These are phyloP conservation scores for Fraxinus xanthoxyloides DNA, from an alignment of 305 asterid genomes.

Conservation along the genomic window DNA sequence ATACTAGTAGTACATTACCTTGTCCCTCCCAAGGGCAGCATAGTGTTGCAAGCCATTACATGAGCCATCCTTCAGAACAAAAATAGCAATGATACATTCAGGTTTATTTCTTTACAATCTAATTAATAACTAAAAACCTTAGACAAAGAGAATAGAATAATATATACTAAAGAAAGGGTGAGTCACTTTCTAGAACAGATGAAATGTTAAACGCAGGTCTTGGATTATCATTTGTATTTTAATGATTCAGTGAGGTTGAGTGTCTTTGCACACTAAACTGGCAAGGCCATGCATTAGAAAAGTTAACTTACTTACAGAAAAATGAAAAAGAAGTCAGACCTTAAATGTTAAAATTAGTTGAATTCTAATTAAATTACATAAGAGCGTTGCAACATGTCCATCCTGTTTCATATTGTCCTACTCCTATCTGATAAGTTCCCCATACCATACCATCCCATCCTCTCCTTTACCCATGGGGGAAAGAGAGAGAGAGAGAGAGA, in stretches of 20 bases:
- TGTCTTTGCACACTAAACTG: neutral
- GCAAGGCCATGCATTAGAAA: neutral
- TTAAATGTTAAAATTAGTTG: no score
- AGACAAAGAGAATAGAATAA: neutral
- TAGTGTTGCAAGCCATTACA: conserved; percentile 31
- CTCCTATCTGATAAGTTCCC: neutral
- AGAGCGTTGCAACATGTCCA: neutral
- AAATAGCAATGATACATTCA: conserved; percentile 23
- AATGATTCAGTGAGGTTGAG: neutral
- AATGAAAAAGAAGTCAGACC: neutral
- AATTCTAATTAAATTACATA: no score
- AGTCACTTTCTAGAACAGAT: neutral
- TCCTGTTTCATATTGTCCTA: neutral
- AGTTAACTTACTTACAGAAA: neutral
- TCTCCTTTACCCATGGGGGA: neutral
- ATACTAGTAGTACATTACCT: conserved; percentile 2
- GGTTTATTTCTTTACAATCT: conserved; percentile 22
- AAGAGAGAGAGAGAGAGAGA: no score
- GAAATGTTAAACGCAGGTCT: neutral
- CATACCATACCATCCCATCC: no score
- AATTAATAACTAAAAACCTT: conserved; percentile 10
- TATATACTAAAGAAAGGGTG: neutral
- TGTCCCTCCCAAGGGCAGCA: no score
- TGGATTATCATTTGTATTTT: no score
- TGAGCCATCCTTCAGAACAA: conserved; percentile 82